phyloP scores from a whole-genome alignment of 2,329 filamentous ascomycete species.

The Diatrype stigma region DNA sequence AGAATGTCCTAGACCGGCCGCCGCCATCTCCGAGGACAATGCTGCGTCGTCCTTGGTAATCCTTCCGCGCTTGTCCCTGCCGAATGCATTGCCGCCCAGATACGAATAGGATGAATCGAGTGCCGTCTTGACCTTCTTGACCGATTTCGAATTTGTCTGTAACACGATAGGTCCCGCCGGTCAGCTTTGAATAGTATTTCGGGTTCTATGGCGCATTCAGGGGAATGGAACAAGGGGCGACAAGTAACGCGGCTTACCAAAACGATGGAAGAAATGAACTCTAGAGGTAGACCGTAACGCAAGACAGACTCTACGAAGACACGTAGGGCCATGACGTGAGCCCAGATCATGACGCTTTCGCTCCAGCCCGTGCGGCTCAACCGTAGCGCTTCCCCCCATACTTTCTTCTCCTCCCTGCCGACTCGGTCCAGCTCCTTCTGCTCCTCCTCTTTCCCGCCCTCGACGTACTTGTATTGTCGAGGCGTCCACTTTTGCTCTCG shows the following conservation, averaged over 20 bases:
- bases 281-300: conserved; percentile 85
- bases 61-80: conserved; percentile 87
- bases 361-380: conserved; percentile 90
- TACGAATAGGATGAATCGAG: conserved; percentile 86
- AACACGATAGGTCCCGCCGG: neutral
- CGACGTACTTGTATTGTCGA: conserved; percentile 87
- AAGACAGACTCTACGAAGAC: conserved; percentile 99
- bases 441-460: conserved; percentile 87
- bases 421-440: conserved; percentile 79
- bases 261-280: conserved; percentile 80
- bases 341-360: conserved; percentile 93
- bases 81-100: conserved; percentile 90
- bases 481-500: conserved; percentile 93
- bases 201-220: neutral
- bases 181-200: conserved; percentile 3
- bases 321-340: conserved; percentile 83
- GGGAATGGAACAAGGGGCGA: neutral
- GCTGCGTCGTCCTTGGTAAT: conserved; percentile 84
- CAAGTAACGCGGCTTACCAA: conserved; percentile 58
- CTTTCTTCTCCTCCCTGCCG: conserved; percentile 78
- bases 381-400: conserved; percentile 87
- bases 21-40: conserved; percentile 77
- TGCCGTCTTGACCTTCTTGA: conserved; percentile 72
- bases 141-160: conserved; percentile 77
- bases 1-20: conserved; percentile 57